These are phyloP conservation scores for Cinnamomum chago DNA, from an alignment of 164 flowering plant species.

Conservation along the genomic window DNA sequence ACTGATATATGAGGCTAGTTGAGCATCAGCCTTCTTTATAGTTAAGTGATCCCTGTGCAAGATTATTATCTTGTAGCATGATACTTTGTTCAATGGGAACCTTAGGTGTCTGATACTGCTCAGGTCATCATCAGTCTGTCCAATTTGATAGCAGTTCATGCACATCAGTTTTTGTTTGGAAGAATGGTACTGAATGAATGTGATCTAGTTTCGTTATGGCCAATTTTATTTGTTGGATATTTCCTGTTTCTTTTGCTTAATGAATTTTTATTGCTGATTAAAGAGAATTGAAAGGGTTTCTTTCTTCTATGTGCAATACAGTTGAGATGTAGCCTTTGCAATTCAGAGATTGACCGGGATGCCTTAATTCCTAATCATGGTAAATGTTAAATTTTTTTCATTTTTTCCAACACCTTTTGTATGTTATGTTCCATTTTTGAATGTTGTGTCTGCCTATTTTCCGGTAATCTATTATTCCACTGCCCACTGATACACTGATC, in stretches of 20 bases:
- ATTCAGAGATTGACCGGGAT: slow-evolving; percentile 60
- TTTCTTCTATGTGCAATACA: slow-evolving; percentile 30
- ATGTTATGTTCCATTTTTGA: background rate
- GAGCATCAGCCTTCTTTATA: too few species aligned
- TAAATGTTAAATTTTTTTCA: slow-evolving; percentile 19
- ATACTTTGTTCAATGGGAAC: too few species aligned
- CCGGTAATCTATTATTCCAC: background rate
- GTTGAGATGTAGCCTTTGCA: slow-evolving; percentile 85
- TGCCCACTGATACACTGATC: slow-evolving; percentile 11
- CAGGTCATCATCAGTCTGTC: too few species aligned
- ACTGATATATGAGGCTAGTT: too few species aligned
- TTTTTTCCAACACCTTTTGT: background rate
- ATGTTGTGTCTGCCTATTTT: background rate
- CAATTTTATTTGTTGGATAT: background rate
- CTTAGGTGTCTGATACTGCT: too few species aligned
- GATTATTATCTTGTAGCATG: too few species aligned
- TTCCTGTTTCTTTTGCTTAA: background rate
- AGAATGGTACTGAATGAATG: too few species aligned
- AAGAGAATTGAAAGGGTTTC: background rate
- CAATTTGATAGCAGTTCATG: too few species aligned
- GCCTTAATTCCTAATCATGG: slow-evolving; percentile 80
- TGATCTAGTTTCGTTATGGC: background rate
- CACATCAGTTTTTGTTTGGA: too few species aligned
- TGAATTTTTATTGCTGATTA: background rate
- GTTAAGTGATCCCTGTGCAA: too few species aligned